A percentile compares a stretch with the other conserved stretches of the same genome.
Evolutionary conservation across 1,139 yeast species (phyloP).

Genomic region (Sugiyamaella japonica): DNA sequence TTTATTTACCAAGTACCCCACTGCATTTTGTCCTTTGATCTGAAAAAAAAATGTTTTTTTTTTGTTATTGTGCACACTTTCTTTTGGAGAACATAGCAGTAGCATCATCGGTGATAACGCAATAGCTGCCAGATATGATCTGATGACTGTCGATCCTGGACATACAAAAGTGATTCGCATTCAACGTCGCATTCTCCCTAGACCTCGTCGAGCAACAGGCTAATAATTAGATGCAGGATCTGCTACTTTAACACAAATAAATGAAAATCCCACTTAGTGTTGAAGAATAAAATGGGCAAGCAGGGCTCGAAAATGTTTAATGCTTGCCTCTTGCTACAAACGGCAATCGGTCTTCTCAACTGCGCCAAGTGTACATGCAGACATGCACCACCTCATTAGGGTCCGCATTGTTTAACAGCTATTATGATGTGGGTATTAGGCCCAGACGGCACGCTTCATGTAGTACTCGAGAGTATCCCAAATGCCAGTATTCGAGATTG

Average conservation of each 20-base stretch:
- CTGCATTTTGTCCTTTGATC: too few relatives aligned
- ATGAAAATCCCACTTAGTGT: too few relatives aligned
- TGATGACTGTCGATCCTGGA: neutral
- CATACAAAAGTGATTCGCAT: neutral
- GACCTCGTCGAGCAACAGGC: too few relatives aligned
- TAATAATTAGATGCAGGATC: too few relatives aligned
- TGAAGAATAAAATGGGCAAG: too few relatives aligned
- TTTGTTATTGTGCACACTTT: neutral
- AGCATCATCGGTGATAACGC: conserved; percentile 1
- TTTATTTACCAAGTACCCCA: neutral
- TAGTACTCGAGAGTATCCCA: conserved; percentile 40
- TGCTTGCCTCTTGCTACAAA: too few relatives aligned
- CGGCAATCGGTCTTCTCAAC: too few relatives aligned
- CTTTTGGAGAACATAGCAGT: neutral
- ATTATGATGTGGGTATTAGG: conserved; percentile 18
- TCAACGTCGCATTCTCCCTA: too few relatives aligned
- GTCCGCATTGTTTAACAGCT: neutral
- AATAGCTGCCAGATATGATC: neutral
- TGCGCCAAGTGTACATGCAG: too few relatives aligned
- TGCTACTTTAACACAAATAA: too few relatives aligned
- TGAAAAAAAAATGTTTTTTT: too few relatives aligned
- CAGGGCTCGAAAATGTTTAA: too few relatives aligned
- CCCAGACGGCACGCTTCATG: conserved; percentile 44
- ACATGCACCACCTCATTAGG: neutral
- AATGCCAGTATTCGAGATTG: conserved; percentile 38